These are phyloP conservation scores for Candida morakotiae DNA, from an alignment of 805 yeast genomes.

Conservation along the genomic window DNA sequence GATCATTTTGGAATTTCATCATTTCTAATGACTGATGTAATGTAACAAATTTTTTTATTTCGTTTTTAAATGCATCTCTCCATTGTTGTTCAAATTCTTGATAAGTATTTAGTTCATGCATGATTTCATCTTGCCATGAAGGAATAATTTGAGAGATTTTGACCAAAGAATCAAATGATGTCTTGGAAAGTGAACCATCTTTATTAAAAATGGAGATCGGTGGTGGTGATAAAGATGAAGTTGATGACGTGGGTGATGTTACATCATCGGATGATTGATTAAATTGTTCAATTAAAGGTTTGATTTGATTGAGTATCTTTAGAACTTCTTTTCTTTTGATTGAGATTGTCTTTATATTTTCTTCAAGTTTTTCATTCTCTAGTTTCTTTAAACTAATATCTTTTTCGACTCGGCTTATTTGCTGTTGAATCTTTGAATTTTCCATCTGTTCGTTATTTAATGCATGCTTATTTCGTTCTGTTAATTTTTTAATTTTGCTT, in stretches of 20 bases:
- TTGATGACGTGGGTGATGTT: not conserved
- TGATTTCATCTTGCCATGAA: conserved; percentile 30
- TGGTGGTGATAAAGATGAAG: conserved; percentile 1
- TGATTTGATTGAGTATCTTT: conserved; percentile 14
- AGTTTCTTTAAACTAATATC: conserved; percentile 16
- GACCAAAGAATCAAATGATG: conserved; percentile 22
- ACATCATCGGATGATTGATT: conserved; percentile 9
- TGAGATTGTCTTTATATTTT: conserved; percentile 15
- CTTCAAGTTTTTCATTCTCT: conserved; percentile 24
- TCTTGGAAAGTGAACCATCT: conserved; percentile 25
- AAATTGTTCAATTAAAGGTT: conserved; percentile 22
- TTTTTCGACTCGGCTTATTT: conserved; percentile 10
- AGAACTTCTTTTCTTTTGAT: conserved; percentile 21
- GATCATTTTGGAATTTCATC: conserved; percentile 19
- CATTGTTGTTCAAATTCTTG: conserved; percentile 27
- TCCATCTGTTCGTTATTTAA: conserved; percentile 21
- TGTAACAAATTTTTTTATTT: conserved; percentile 25
- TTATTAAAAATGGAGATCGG: conserved; percentile 19
- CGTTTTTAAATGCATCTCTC: conserved; percentile 24
- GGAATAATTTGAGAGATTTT: conserved; percentile 26
- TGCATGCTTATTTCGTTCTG: conserved; percentile 20
- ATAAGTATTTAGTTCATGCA: conserved; percentile 21
- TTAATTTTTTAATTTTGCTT: conserved; percentile 15
- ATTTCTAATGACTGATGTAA: conserved; percentile 25
- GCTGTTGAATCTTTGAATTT: conserved; percentile 15